Evolutionary conservation across 2,329 filamentous ascomycete genomes (phyloP).

Genomic region (Epichloe glyceriae): DNA sequence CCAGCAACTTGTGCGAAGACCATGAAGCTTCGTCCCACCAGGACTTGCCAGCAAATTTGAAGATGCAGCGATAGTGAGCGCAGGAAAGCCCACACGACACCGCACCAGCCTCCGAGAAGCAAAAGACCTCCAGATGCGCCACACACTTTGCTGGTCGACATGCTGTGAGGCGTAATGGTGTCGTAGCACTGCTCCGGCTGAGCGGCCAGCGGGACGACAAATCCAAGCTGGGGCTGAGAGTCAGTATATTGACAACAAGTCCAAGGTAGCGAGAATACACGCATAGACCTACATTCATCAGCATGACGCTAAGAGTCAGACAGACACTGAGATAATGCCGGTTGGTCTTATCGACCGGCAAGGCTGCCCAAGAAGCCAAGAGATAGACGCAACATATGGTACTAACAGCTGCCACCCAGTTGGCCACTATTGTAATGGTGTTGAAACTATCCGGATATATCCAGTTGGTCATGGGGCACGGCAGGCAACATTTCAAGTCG

Average conservation of each 20-base stretch:
- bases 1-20: conserved; percentile 67
- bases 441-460: conserved; percentile 48
- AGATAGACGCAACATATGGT: conserved; percentile 62
- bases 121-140: conserved; percentile 80
- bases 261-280: background rate
- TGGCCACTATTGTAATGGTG: conserved; percentile 51
- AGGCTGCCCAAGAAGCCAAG: conserved; percentile 61
- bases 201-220: conserved; percentile 74
- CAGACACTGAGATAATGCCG: conserved; percentile 90
- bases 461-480: conserved; percentile 80
- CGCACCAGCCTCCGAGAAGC: conserved; percentile 72
- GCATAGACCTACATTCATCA: conserved; percentile 57
- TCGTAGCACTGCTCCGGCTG: conserved; percentile 76
- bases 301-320: conserved; percentile 58
- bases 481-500: conserved; percentile 63
- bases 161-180: conserved; percentile 83
- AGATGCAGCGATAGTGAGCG: conserved; percentile 85
- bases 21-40: conserved; percentile 83
- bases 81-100: conserved; percentile 82
- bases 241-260: conserved; percentile 8
- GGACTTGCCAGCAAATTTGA: conserved; percentile 94
- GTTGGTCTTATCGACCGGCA: conserved; percentile 81
- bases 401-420: conserved; percentile 70
- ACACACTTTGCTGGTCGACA: conserved; percentile 70
- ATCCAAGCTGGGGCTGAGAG: conserved; percentile 51